phyloP scores from a whole-genome alignment of 2,329 filamentous ascomycete species.

The Calonectria montana region DNA sequence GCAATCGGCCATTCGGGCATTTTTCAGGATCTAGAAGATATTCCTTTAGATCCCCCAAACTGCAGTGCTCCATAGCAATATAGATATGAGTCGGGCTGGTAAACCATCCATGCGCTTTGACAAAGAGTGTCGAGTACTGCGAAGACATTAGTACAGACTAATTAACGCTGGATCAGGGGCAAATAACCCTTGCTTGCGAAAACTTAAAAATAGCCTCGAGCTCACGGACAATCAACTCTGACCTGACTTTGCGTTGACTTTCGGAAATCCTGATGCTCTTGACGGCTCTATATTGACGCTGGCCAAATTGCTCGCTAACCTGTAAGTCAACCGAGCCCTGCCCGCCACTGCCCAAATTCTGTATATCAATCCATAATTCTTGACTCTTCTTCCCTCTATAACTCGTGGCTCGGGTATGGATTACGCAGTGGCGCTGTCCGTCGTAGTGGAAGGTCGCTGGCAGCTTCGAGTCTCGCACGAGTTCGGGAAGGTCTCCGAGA shows the following conservation, averaged over 20 bases:
- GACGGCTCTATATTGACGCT: background rate
- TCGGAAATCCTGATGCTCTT: background rate
- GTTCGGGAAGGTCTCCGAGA: background rate
- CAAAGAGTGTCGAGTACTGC: background rate
- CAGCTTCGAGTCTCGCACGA: background rate
- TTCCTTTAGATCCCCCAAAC: background rate
- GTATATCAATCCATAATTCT: background rate
- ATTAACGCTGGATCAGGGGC: background rate
- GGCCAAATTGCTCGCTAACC: background rate
- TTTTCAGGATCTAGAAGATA: background rate
- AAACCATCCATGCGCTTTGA: conserved; percentile 4
- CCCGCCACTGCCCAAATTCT: background rate
- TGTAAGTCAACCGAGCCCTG: background rate
- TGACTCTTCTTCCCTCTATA: background rate
- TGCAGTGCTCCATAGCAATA: conserved; percentile 9
- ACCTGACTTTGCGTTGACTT: background rate
- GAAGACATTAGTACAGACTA: background rate
- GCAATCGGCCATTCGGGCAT: background rate
- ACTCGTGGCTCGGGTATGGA: background rate
- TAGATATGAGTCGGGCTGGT: background rate
- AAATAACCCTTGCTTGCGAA: background rate
- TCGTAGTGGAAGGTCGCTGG: background rate
- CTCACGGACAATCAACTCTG: background rate
- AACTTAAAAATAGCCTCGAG: background rate
- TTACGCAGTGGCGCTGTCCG: background rate